phyloP scores from a whole-genome alignment of 495 filamentous ascomycete species.

The Clavariopsis aquatica region DNA sequence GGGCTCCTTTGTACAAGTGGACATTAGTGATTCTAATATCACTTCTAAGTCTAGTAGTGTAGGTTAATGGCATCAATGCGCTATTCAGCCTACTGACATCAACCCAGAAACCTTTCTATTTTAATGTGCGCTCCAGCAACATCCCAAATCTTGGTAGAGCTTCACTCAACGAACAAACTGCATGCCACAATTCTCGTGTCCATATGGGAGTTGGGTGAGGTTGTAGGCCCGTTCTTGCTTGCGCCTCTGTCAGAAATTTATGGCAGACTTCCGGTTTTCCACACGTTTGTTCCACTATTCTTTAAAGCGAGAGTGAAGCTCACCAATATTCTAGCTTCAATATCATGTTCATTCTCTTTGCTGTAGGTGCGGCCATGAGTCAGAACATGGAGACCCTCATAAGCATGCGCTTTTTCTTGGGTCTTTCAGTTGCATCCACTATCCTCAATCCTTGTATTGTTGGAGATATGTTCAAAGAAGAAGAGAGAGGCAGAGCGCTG shows the following conservation, averaged over 20 bases:
- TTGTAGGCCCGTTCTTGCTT: constrained; percentile 59
- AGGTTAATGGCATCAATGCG: not conserved
- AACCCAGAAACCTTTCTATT: constrained; percentile 22
- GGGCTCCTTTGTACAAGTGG: constrained; percentile 7
- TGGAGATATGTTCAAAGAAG: constrained; percentile 52
- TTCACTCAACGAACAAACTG: constrained; percentile 33
- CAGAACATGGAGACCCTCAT: constrained; percentile 54
- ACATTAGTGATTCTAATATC: constrained; percentile 14
- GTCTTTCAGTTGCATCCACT: constrained; percentile 52
- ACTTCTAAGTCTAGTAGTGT: constrained; percentile 13
- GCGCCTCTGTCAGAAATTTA: constrained; percentile 66
- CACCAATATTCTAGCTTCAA: constrained; percentile 43
- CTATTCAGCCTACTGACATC: not conserved
- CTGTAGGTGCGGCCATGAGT: constrained; percentile 54
- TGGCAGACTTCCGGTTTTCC: constrained; percentile 58
- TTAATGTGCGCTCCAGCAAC: constrained; percentile 36
- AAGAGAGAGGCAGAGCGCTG: constrained; percentile 53
- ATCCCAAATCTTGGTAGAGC: constrained; percentile 33
- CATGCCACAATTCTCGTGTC: constrained; percentile 45
- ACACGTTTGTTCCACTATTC: constrained; percentile 38
- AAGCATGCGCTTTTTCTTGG: constrained; percentile 60
- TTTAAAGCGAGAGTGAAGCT: not conserved
- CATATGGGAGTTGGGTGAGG: constrained; percentile 55
- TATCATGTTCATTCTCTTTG: constrained; percentile 56
- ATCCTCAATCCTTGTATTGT: constrained; percentile 56